phyloP scores from a whole-genome alignment of 2,329 filamentous ascomycete genomes.

The Talaromyces sp. region DNA sequence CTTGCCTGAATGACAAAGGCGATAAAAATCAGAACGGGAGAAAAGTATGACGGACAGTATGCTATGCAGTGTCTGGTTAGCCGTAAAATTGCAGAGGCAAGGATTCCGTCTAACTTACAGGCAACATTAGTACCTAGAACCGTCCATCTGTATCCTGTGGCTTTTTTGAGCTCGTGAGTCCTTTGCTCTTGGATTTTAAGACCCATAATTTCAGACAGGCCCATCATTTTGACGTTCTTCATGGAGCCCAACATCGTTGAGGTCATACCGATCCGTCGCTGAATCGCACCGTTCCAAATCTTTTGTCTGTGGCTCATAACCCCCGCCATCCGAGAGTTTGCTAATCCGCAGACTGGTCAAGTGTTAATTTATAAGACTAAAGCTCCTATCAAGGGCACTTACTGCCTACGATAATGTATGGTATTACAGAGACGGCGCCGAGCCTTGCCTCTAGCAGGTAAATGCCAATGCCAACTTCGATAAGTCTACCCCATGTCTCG shows the following conservation, averaged over 20 bases:
- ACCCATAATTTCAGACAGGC: constrained; percentile 16
- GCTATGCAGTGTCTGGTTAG: constrained; percentile 22
- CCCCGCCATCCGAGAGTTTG: not conserved
- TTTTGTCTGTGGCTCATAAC: not conserved
- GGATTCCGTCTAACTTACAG: not conserved
- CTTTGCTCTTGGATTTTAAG: not conserved
- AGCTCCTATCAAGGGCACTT: not conserved
- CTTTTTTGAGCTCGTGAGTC: not conserved
- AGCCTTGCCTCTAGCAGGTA: not conserved
- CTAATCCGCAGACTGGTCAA: constrained; percentile 1
- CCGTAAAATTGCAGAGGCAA: not conserved
- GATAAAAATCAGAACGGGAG: constrained; percentile 22
- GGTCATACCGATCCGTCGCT: constrained; percentile 41
- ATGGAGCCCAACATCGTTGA: constrained; percentile 38
- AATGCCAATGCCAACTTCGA: constrained; percentile 40
- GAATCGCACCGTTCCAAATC: constrained; percentile 40
- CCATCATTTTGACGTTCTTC: constrained; percentile 43
- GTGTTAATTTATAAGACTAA: constrained; percentile 24
- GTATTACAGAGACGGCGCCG: not conserved
- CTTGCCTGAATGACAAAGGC: constrained; percentile 18
- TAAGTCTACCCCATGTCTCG: constrained; percentile 44
- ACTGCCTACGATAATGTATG: not conserved
- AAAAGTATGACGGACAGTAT: constrained; percentile 17
- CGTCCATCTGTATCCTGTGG: not conserved
- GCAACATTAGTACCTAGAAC: not conserved